Conservation (phyloP, 2,329 filamentous ascomycete genomes). For the Exophiala mesophila region DNA sequence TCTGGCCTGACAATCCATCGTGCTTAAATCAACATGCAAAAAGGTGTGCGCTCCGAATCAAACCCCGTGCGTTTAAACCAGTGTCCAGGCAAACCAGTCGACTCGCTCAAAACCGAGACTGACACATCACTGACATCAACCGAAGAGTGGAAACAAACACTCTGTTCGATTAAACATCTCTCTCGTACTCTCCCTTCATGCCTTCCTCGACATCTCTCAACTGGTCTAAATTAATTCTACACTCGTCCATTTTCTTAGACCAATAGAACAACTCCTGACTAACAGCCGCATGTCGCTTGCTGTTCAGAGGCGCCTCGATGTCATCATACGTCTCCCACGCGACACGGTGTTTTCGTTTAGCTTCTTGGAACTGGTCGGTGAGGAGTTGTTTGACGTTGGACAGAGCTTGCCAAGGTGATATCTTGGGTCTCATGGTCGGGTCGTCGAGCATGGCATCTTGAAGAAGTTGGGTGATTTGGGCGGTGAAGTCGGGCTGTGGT, state of each 20-base stretch:
- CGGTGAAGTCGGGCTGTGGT: constrained; percentile 33
- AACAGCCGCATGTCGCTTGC: constrained; percentile 25
- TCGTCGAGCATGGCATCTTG: constrained; percentile 42
- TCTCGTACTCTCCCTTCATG: constrained; percentile 17
- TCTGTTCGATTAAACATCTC: neutral
- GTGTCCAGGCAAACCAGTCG: too few species aligned
- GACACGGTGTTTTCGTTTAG: constrained; percentile 64
- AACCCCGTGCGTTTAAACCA: too few species aligned
- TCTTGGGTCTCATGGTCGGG: constrained; percentile 57
- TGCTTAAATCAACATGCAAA: too few species aligned
- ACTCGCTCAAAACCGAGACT: too few species aligned
- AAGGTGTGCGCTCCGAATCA: too few species aligned
- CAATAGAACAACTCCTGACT: constrained; percentile 25
- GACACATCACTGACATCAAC: too few species aligned
- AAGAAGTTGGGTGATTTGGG: constrained; percentile 23
- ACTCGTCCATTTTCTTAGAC: constrained; percentile 28
- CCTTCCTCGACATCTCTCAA: constrained; percentile 27
- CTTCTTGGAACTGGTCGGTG: constrained; percentile 71
- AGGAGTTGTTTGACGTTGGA: constrained; percentile 78
- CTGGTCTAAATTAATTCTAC: constrained; percentile 26
- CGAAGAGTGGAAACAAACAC: too few species aligned
- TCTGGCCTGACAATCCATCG: too few species aligned
- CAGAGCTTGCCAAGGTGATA: constrained; percentile 66
- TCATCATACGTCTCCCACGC: constrained; percentile 26
- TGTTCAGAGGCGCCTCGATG: constrained; percentile 24